Evolutionary conservation across 441 rosid species (phyloP).

Genomic region (Mallotus repandus): DNA sequence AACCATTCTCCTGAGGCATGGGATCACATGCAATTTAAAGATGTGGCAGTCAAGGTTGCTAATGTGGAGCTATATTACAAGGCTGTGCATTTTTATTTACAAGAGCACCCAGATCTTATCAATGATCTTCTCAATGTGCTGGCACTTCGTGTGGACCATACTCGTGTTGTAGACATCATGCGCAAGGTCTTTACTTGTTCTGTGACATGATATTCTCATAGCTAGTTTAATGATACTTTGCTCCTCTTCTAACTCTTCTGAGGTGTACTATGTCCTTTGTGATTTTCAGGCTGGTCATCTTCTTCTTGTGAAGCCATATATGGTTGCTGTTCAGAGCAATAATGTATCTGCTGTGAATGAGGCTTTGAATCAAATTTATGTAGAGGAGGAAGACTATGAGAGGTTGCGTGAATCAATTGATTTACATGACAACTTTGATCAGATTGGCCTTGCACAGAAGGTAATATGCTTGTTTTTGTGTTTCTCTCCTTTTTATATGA

Average conservation of each 20-base stretch:
- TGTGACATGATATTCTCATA: background rate
- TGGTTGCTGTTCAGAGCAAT: slow-evolving; percentile 97
- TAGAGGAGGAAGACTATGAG: slow-evolving; percentile 96
- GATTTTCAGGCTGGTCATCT: slow-evolving; percentile 86
- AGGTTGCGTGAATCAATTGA: slow-evolving; percentile 92
- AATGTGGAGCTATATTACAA: slow-evolving; percentile 96
- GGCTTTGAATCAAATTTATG: slow-evolving; percentile 87
- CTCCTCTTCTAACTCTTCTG: slow-evolving; percentile 13
- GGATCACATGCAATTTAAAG: slow-evolving; percentile 99
- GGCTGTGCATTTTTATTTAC: slow-evolving; percentile 98
- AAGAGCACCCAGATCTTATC: slow-evolving; percentile 97
- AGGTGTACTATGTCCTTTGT: background rate
- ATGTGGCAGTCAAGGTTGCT: slow-evolving; percentile 88
- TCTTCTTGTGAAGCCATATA: slow-evolving; percentile 96
- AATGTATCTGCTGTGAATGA: slow-evolving; percentile 96
- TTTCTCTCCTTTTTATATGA: background rate
- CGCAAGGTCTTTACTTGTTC: slow-evolving; percentile 62
- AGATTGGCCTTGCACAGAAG: slow-evolving; percentile 89
- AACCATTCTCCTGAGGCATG: slow-evolving; percentile 99
- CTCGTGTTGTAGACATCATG: slow-evolving; percentile 98
- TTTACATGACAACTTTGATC: slow-evolving; percentile 84
- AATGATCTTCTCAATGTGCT: slow-evolving; percentile 94
- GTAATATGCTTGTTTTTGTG: slow-evolving; percentile 28
- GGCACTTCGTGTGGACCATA: slow-evolving; percentile 92
- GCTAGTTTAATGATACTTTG: background rate